Percentiles rank a stretch among this genome's conserved stretches.
phyloP scores from a whole-genome alignment of 1,139 yeast species.

The Hansenula sp. region DNA sequence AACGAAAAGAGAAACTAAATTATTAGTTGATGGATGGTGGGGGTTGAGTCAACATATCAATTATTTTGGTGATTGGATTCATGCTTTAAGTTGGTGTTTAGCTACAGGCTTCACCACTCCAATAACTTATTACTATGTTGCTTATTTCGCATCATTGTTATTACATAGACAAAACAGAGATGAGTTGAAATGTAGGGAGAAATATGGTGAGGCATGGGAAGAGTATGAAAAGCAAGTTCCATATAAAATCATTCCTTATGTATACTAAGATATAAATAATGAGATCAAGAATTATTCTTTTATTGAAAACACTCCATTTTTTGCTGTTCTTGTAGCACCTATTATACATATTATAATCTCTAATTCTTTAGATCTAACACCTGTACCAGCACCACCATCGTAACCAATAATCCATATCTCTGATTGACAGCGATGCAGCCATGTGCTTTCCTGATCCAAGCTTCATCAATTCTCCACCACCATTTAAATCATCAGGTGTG shows the following conservation, averaged over 20 bases:
- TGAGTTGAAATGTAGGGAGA: slow-evolving; percentile 82
- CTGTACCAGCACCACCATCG: slow-evolving; percentile 4
- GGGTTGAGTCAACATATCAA: slow-evolving; percentile 87
- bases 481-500: too few species aligned
- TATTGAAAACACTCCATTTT: too few species aligned
- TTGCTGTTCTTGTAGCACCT: too few species aligned
- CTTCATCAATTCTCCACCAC: too few species aligned
- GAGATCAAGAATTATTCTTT: background rate
- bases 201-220: slow-evolving; percentile 84
- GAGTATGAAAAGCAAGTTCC: slow-evolving; percentile 80
- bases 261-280: slow-evolving; percentile 45
- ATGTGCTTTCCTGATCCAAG: too few species aligned
- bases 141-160: slow-evolving; percentile 77
- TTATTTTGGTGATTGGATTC: slow-evolving; percentile 93
- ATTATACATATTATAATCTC: background rate
- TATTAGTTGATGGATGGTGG: slow-evolving; percentile 96
- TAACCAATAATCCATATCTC: too few species aligned
- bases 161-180: slow-evolving; percentile 89
- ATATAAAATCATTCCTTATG: slow-evolving; percentile 83
- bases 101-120: slow-evolving; percentile 83
- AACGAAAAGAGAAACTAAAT: slow-evolving; percentile 74
- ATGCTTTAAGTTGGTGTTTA: slow-evolving; percentile 90
- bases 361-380: too few species aligned
- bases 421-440: too few species aligned
- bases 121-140: slow-evolving; percentile 80